Base-by-base conservation (phyloP, 2,329 filamentous ascomycete genomes). In the Parasarocladium wereldwijsianum region DNA sequence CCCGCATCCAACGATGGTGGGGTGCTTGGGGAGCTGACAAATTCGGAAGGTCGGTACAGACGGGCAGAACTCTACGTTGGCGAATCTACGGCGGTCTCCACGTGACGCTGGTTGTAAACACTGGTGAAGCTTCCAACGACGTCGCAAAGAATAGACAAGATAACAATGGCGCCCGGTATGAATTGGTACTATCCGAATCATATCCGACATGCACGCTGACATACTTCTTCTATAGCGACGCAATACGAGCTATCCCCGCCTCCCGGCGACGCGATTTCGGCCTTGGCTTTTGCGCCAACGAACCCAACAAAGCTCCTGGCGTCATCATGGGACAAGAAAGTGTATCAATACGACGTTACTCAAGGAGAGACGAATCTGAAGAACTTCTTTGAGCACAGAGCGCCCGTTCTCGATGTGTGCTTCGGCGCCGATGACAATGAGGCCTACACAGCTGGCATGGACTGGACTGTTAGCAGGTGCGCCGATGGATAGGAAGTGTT, bases 311-410 rank as follows among this genome's bases (percentile, higher is more conserved):
- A 76, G 42, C 67, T 98, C 21, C 70, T 92, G n/a, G 86, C 87
- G 43, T 79, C 86, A 8, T 93, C 85, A 33, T 98, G 90, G 90
- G 87, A 96, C 57, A 83, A 76, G 54, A 73, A 83, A 50, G 73
- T 93, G 33, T 93, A 94, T 55, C 65, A 87, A 31, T 96, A 96
- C 63, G 82, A 93, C 47, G 68, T 78, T 35, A 58, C 62, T 12
- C 64, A 67, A 38, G 76, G 73, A 6, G 69, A 67, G 32, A 40
- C 46, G 15, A 49, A 43, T 24, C 62, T 92, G 17, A 46, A 86
- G 18, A 68, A 71, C 39, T 82, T 76, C 39, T 84, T 78, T 45
- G 76, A 85, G 51, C 79, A 90, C 51, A 71, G 76, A 36, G 83
- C 83, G 6, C 85, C 90, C 0, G 79, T 98, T 7, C 63, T 98